Conservation (phyloP, 2,329 filamentous ascomycete genomes). For the Penicillium occitanis region DNA sequence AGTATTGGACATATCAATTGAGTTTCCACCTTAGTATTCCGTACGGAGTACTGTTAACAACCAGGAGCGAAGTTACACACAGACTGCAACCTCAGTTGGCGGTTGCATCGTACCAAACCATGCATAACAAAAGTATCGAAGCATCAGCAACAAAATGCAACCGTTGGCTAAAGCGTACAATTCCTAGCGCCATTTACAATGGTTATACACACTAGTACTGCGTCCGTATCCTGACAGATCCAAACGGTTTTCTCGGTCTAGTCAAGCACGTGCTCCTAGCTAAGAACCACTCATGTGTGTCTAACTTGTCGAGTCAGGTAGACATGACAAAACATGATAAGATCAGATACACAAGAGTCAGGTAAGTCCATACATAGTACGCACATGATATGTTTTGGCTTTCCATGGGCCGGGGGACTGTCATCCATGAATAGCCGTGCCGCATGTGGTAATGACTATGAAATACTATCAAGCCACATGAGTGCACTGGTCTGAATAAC, state of each 20-base stretch:
- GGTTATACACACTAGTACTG: not conserved
- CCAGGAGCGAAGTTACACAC: not conserved
- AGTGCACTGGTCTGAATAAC: not conserved
- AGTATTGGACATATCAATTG: not conserved
- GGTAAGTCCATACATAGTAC: not conserved
- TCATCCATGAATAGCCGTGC: not conserved
- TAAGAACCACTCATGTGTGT: not conserved
- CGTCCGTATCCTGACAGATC: not conserved
- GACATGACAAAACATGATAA: not conserved
- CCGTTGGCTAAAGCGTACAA: not conserved
- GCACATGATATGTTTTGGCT: not conserved
- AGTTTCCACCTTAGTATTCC: not conserved
- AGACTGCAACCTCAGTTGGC: not conserved
- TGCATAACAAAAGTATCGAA: not conserved
- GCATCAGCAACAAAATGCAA: not conserved
- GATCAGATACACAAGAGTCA: not conserved
- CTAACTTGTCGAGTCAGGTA: not conserved
- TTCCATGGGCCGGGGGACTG: not conserved
- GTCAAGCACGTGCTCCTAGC: not conserved
- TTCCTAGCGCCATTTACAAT: not conserved
- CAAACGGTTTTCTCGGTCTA: not conserved
- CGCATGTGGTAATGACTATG: not conserved
- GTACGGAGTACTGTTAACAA: not conserved
- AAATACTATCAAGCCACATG: not conserved
- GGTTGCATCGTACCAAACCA: not conserved